These are phyloP conservation scores for Durotheca rogersii DNA, from an alignment of 495 filamentous ascomycete species.

Conservation along the genomic window DNA sequence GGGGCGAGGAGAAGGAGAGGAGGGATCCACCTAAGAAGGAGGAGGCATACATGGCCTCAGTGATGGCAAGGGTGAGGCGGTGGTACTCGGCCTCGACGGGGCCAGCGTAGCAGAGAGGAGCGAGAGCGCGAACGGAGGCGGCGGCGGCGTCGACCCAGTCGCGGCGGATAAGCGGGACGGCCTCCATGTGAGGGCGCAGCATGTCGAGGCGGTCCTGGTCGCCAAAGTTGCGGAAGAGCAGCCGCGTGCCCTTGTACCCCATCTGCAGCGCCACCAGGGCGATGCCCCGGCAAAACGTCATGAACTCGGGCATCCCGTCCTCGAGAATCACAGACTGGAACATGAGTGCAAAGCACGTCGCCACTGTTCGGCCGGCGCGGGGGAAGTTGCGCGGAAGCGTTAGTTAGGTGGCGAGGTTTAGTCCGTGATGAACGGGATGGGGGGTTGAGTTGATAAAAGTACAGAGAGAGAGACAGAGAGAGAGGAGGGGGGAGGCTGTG, in stretches of 20 bases:
- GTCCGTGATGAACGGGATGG: not conserved
- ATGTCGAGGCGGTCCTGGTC: constrained; percentile 33
- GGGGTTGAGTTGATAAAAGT: not conserved
- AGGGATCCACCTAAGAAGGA: constrained; percentile 33
- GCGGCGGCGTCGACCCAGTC: constrained; percentile 43
- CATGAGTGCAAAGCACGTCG: constrained; percentile 59
- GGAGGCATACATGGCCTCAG: constrained; percentile 30
- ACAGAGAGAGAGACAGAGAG: not conserved
- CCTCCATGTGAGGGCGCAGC: constrained; percentile 39
- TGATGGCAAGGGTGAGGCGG: constrained; percentile 37
- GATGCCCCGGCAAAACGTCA: constrained; percentile 62
- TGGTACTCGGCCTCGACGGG: constrained; percentile 40
- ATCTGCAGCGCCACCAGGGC: constrained; percentile 56
- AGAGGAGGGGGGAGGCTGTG: not conserved
- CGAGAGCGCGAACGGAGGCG: constrained; percentile 36
- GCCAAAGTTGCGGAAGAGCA: constrained; percentile 49
- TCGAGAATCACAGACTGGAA: constrained; percentile 61
- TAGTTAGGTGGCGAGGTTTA: not conserved
- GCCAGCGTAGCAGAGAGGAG: constrained; percentile 35
- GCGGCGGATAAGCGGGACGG: constrained; percentile 35
- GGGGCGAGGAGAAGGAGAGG: not conserved
- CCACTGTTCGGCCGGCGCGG: constrained; percentile 42
- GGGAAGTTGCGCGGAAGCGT: constrained; percentile 1
- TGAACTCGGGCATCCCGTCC: constrained; percentile 62
- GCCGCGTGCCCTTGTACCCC: constrained; percentile 41